These are phyloP conservation scores for Wickerhamiella occidentalis DNA, from an alignment of 805 yeast genomes.

Conservation along the genomic window DNA sequence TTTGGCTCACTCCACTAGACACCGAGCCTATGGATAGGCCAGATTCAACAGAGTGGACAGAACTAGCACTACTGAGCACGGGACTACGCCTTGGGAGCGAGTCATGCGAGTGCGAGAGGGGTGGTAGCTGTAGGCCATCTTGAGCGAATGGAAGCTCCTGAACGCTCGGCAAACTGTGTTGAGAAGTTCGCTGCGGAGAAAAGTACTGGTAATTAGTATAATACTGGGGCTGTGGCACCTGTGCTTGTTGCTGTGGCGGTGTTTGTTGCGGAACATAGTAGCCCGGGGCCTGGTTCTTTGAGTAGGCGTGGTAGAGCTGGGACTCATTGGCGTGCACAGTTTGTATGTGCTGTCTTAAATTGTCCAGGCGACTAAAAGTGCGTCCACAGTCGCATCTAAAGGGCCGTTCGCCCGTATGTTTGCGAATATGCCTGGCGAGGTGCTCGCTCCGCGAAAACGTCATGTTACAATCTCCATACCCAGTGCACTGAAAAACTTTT, in stretches of 20 bases:
- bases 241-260: conserved; percentile 11
- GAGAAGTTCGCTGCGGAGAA: conserved; percentile 11
- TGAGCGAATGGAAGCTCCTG: not conserved
- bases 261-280: conserved; percentile 11
- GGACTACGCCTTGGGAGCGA: conserved; percentile 8
- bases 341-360: conserved; percentile 81
- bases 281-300: conserved; percentile 4
- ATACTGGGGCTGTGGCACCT: conserved; percentile 7
- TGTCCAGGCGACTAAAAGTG: conserved; percentile 72
- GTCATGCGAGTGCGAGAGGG: conserved; percentile 2
- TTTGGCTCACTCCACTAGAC: conserved; percentile 8
- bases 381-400: conserved; percentile 72
- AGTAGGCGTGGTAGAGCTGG: conserved; percentile 20
- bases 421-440: conserved; percentile 80
- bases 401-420: conserved; percentile 92
- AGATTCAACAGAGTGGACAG: conserved; percentile 10
- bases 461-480: conserved; percentile 79
- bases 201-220: not conserved
- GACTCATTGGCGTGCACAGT: conserved; percentile 57
- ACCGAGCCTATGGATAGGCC: conserved; percentile 11
- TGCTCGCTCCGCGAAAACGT: conserved; percentile 86
- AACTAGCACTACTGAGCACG: conserved; percentile 7
- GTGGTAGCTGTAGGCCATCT: conserved; percentile 1
- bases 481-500: conserved; percentile 66
- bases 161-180: conserved; percentile 15